Evolutionary conservation across 2,329 filamentous ascomycete species (phyloP).

Genomic region (Stylonectria norvegica): DNA sequence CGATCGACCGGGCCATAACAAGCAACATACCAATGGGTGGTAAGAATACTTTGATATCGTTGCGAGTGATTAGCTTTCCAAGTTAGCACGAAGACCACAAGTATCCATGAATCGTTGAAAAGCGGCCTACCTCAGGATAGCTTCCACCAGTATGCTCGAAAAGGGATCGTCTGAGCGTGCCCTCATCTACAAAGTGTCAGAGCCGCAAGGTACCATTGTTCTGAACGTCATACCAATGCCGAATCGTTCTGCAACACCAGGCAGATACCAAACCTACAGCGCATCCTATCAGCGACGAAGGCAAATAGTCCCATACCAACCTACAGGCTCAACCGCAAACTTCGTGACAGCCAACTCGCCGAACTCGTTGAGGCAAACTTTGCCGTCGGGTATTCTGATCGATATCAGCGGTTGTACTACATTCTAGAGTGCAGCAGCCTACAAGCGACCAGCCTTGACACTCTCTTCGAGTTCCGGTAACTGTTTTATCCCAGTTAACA

Average conservation of each 20-base stretch:
- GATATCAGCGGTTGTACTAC: slow-evolving; percentile 12
- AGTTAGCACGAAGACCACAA: slow-evolving; percentile 21
- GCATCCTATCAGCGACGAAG: not conserved
- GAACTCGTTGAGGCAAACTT: slow-evolving; percentile 79
- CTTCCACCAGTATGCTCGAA: slow-evolving; percentile 96
- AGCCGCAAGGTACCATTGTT: not conserved
- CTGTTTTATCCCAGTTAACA: slow-evolving; percentile 30
- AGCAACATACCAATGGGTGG: slow-evolving; percentile 72
- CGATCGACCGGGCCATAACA: too few relatives aligned
- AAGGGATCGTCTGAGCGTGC: slow-evolving; percentile 75
- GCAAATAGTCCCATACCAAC: slow-evolving; percentile 25
- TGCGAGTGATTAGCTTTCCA: slow-evolving; percentile 74
- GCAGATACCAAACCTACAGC: slow-evolving; percentile 69
- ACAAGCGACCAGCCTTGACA: slow-evolving; percentile 73
- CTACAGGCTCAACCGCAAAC: slow-evolving; percentile 89
- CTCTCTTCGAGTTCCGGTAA: slow-evolving; percentile 92
- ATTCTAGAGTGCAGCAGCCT: slow-evolving; percentile 11
- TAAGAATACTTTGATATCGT: slow-evolving; percentile 92
- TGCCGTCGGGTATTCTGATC: slow-evolving; percentile 66
- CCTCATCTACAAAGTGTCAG: slow-evolving; percentile 63
- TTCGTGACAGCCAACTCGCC: slow-evolving; percentile 95
- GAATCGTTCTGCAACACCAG: slow-evolving; percentile 86
- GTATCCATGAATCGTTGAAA: not conserved
- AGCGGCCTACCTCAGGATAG: slow-evolving; percentile 68
- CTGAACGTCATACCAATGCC: slow-evolving; percentile 63